Base-by-base conservation (phyloP, 2,329 filamentous ascomycete species). In the Cordyceps sp. region DNA sequence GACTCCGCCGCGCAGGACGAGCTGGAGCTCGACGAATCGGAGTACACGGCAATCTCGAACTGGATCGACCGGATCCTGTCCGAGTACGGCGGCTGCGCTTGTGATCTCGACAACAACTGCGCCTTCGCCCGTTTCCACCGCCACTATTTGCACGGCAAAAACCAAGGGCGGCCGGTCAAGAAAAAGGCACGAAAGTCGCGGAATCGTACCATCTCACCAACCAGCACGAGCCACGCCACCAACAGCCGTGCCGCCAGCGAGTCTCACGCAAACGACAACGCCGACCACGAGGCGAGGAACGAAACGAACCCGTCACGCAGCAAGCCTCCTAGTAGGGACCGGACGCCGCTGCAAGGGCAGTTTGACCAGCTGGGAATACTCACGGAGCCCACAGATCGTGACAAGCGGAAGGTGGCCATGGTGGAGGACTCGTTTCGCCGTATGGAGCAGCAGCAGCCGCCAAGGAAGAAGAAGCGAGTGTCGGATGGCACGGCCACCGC, bases 31-130 rank as follows among this genome's bases (percentile, higher is more conserved):
- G 66, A 69, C 34, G 68, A 73, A 16, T 55, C 60, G 1, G 75
- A 81, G 39, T 76, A 75, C 37, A 59, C 61, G 17, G 61, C 56
- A 30, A 67, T 81, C 14, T 64, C 66, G 12, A 64, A 64, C 13
- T 83, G 76, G 70, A 69, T 83, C 6, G 66, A 73, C 32, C 67
- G 64, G 26, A 74, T 85, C 8, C 63, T 86, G 6, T 78, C 78
- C 14, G 79, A 85, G 47, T 80, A 83, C 44, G 81, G 81, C 14
- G 80, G 79, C 14, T 88, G 81, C 52, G 81, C 80, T 5, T 88
- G 81, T 49, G 68, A 78, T 35, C 50, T 73, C 12, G 71, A 69
- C 7, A 55, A 59, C 26, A 68, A 75, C 35, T 78, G 73, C 44
- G 68, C 71, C 3, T 78, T 78, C 52, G 62, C 61, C 36, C 67